These are phyloP conservation scores for Leptographium galeiforme DNA, from an alignment of 2,329 filamentous ascomycete species.

Conservation along the genomic window DNA sequence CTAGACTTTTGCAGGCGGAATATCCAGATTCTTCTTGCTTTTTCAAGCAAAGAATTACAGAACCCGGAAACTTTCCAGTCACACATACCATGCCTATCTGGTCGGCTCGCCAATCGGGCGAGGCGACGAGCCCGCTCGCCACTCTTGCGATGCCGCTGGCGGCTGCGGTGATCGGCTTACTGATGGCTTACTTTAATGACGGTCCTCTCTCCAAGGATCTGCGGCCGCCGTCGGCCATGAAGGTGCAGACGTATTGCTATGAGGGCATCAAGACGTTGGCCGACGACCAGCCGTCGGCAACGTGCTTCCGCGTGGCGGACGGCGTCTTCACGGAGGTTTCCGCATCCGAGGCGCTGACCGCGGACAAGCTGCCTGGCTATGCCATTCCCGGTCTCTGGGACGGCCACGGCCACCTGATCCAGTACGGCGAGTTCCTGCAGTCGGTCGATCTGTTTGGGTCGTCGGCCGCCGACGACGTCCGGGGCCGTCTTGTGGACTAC, in stretches of 20 bases:
- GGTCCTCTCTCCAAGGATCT: too few species aligned
- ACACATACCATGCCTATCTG: neutral
- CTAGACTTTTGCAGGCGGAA: too few species aligned
- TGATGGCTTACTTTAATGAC: neutral
- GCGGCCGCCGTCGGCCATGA: neutral
- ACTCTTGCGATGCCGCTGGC: neutral
- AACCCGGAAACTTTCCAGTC: too few species aligned
- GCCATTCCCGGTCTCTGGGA: slow-evolving; percentile 59
- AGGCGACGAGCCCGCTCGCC: neutral
- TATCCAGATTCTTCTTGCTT: too few species aligned
- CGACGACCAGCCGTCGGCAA: slow-evolving; percentile 21
- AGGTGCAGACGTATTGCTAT: slow-evolving; percentile 26
- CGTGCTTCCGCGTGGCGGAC: slow-evolving; percentile 42
- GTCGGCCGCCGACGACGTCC: slow-evolving; percentile 39
- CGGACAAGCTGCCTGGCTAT: slow-evolving; percentile 27
- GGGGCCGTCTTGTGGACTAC: slow-evolving; percentile 37
- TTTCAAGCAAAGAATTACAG: too few species aligned
- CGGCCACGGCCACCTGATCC: slow-evolving; percentile 53
- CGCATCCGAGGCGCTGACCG: slow-evolving; percentile 15
- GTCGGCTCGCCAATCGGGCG: neutral
- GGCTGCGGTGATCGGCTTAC: neutral
- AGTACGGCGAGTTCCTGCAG: slow-evolving; percentile 53
- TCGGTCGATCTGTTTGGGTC: slow-evolving; percentile 52
- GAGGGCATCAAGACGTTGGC: slow-evolving; percentile 28
- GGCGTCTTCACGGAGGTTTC: slow-evolving; percentile 39